Evolutionary conservation across 306 rosid species (phyloP), one percentile per base, ranked within the genome.

Genomic region (Urtica urens): DNA sequence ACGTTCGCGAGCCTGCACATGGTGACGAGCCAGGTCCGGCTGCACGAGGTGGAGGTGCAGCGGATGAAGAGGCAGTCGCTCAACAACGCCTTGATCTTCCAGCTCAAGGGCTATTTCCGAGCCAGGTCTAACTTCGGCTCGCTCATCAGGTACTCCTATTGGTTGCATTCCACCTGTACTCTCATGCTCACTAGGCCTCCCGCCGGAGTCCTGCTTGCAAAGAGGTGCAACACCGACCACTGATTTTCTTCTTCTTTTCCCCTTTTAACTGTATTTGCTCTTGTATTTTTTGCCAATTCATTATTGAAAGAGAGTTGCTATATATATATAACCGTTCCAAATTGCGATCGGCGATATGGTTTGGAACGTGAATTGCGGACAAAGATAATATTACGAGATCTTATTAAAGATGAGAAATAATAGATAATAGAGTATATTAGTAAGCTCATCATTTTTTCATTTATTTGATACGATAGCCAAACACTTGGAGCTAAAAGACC

Each of bases 21-120:
- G 85, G 61, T 85, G 11, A 37, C 65, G 10, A 92, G 96, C 51
- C 94, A 81, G 53, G 94, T 92, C 25, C 74, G 72, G 59, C 76
- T 92, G 16, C 82, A 87, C 4, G 0, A 71, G 24, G 41, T 33
- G 11, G 87, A 82, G 51, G 73, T 65, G 28, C 74, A 61, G 4
- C 60, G 85, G 40, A 63, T 92, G 0, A 13, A 57, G 46, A 92
- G 67, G 67, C 93, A 92, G 72, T 51, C 73, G 25, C 80, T 77
- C 51, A 68, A 42, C 63, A 72, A 76, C 51, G 87, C 80, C 1
- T 70, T 81, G n/a, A 22, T 20, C 10, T 63, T 92, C 25, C 70
- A 79, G 0, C 65, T 92, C 24, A 75, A 31, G 41, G 93, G 94
- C 18, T 58, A 44, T 22, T 79, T 85, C 67, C 29, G 83, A 27